Evolutionary conservation across 176 grass and related monocot species (phyloP).

Genomic region (Zoysia japonica): DNA sequence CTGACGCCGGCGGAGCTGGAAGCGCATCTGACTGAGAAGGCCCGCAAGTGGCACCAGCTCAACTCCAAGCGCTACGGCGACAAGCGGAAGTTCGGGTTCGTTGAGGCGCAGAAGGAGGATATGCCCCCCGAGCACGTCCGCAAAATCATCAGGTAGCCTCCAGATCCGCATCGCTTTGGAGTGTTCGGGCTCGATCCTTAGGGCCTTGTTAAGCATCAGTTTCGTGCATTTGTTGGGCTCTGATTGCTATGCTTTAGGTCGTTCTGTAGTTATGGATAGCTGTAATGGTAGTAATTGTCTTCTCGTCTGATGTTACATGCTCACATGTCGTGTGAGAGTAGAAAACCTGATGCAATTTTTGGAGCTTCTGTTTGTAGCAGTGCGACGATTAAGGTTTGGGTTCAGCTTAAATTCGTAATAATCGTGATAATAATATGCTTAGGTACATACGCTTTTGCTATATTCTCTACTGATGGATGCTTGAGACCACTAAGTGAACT

Average conservation of each 20-base stretch:
- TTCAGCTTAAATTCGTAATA: too few relatives aligned
- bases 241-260: not conserved
- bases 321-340: not conserved
- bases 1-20: conserved; percentile 79
- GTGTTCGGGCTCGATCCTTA: not conserved
- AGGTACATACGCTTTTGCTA: too few relatives aligned
- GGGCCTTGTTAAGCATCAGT: not conserved
- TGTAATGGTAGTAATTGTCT: not conserved
- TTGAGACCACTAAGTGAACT: not conserved
- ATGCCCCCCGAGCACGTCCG: conserved; percentile 99
- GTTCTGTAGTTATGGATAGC: conserved; percentile 9
- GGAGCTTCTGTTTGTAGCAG: not conserved
- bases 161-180: not conserved
- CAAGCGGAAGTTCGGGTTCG: conserved; percentile 99
- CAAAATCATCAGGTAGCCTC: conserved; percentile 86
- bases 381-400: not conserved
- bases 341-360: not conserved
- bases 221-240: not conserved
- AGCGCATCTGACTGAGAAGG: conserved; percentile 95
- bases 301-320: not conserved
- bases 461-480: not conserved
- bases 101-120: conserved; percentile 99
- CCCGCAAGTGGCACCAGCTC: conserved; percentile 98
- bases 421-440: too few relatives aligned
- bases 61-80: conserved; percentile 98